Evolutionary conservation across 148 eudicot genomes (phyloP).

Genomic region (Spergularia bocconei): DNA sequence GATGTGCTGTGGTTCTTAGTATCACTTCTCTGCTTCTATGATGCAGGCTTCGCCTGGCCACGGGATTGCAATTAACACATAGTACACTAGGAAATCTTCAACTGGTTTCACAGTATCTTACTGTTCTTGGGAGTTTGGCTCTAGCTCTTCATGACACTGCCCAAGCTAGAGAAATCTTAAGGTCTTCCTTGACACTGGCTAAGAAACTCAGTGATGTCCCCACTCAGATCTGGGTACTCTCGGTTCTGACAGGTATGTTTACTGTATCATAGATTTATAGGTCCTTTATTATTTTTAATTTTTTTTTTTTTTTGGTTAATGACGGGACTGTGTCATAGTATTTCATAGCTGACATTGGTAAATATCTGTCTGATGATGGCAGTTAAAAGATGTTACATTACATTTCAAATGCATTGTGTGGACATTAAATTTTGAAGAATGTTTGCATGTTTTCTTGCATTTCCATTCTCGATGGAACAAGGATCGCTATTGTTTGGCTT

Average conservation of each 20-base stretch:
- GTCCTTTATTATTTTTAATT: too few species aligned
- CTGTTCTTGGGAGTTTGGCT: constrained; percentile 88
- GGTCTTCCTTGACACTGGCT: constrained; percentile 89
- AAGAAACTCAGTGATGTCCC: constrained; percentile 90
- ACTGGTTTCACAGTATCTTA: constrained; percentile 90
- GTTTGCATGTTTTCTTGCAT: too few species aligned
- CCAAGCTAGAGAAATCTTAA: constrained; percentile 93
- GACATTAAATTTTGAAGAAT: too few species aligned
- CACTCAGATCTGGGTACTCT: constrained; percentile 90
- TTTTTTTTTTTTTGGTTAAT: too few species aligned
- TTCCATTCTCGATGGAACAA: neutral
- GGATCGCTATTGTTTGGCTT: neutral
- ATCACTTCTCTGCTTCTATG: constrained; percentile 18
- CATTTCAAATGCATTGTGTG: too few species aligned
- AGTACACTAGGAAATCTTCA: constrained; percentile 82
- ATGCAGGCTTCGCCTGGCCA: constrained; percentile 77
- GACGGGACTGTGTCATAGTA: neutral
- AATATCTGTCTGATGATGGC: too few species aligned
- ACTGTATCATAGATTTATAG: neutral
- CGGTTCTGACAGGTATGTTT: constrained; percentile 63
- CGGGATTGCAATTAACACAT: constrained; percentile 90
- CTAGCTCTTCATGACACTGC: constrained; percentile 88
- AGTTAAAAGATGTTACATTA: too few species aligned
- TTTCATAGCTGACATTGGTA: too few species aligned
- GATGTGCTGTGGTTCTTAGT: constrained; percentile 7